Conservation (phyloP, 2,329 filamentous ascomycete genomes). For the Verticillium zaregamsianum region DNA sequence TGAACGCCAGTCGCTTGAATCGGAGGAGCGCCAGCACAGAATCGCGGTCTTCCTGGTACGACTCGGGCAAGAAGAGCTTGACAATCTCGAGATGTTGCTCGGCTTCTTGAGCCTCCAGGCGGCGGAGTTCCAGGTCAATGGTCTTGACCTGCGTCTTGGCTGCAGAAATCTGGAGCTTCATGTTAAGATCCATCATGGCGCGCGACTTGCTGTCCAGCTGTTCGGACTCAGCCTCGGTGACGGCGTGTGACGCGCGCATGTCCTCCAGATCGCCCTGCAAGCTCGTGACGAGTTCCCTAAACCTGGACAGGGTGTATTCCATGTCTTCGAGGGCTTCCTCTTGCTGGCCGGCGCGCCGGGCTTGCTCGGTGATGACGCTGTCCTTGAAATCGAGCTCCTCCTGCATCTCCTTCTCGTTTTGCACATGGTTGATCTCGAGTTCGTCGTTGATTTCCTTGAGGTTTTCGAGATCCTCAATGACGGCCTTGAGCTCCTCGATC, state of each 20-base stretch:
- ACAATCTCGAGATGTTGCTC: constrained; percentile 85
- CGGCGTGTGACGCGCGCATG: constrained; percentile 84
- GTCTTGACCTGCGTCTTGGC: constrained; percentile 91
- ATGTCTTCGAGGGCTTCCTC: constrained; percentile 79
- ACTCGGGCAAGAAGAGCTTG: constrained; percentile 83
- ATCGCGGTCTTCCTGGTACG: constrained; percentile 73
- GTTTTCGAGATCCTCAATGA: constrained; percentile 82
- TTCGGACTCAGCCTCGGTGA: constrained; percentile 89
- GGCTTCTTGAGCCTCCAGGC: constrained; percentile 84
- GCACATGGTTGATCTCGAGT: constrained; percentile 86
- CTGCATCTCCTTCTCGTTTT: constrained; percentile 91
- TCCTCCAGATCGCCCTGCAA: constrained; percentile 86
- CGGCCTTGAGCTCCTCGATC: constrained; percentile 75
- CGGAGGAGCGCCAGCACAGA: constrained; percentile 85
- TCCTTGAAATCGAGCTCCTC: constrained; percentile 91
- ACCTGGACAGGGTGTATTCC: constrained; percentile 84
- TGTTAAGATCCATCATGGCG: constrained; percentile 94
- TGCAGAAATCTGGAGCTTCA: constrained; percentile 86
- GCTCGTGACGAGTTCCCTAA: constrained; percentile 82
- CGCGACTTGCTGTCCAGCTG: constrained; percentile 84
- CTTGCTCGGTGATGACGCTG: constrained; percentile 76
- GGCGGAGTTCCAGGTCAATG: constrained; percentile 83
- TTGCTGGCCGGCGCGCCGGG: constrained; percentile 67
- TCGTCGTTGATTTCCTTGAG: constrained; percentile 93
- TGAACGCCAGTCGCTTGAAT: constrained; percentile 85